phyloP scores from a whole-genome alignment of 2,329 filamentous ascomycete genomes.

The Ophiocordyceps camponoti-rufipedis region DNA sequence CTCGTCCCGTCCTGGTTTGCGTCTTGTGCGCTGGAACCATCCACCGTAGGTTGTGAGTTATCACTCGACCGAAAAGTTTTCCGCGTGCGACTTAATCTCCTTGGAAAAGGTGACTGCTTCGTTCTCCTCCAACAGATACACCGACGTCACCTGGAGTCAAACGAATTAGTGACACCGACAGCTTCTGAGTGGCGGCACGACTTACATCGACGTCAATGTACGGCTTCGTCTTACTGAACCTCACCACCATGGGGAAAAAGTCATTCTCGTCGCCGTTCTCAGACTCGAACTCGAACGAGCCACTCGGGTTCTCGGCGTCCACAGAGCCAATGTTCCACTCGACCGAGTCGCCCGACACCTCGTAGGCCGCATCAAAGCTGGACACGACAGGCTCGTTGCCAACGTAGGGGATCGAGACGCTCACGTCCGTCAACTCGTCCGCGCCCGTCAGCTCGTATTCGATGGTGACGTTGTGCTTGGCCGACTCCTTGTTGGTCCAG shows the following conservation, averaged over 20 bases:
- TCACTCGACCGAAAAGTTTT: constrained; percentile 61
- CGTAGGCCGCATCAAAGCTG: constrained; percentile 86
- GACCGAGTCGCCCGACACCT: constrained; percentile 78
- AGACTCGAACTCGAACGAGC: constrained; percentile 91
- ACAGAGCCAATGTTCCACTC: constrained; percentile 88
- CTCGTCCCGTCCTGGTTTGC: too few relatives aligned
- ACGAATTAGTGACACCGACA: constrained; percentile 8
- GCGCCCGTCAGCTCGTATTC: constrained; percentile 86
- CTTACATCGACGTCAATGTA: constrained; percentile 90
- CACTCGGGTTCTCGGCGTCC: constrained; percentile 63
- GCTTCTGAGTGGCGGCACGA: constrained; percentile 7
- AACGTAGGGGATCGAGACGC: constrained; percentile 72
- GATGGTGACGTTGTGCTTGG: constrained; percentile 76
- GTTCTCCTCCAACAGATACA: constrained; percentile 54
- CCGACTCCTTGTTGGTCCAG: constrained; percentile 82
- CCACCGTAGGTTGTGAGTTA: neutral
- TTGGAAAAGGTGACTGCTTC: constrained; percentile 72
- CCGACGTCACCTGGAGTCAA: constrained; percentile 36
- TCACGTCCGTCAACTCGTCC: constrained; percentile 65
- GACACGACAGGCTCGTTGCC: constrained; percentile 74
- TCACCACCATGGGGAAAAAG: constrained; percentile 93
- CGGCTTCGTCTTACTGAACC: constrained; percentile 70
- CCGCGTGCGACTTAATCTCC: constrained; percentile 59
- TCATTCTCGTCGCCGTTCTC: constrained; percentile 75
- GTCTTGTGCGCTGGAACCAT: neutral